Evolutionary conservation across 2,329 filamentous ascomycete species (phyloP).

Genomic region (Hypocreales sp.): DNA sequence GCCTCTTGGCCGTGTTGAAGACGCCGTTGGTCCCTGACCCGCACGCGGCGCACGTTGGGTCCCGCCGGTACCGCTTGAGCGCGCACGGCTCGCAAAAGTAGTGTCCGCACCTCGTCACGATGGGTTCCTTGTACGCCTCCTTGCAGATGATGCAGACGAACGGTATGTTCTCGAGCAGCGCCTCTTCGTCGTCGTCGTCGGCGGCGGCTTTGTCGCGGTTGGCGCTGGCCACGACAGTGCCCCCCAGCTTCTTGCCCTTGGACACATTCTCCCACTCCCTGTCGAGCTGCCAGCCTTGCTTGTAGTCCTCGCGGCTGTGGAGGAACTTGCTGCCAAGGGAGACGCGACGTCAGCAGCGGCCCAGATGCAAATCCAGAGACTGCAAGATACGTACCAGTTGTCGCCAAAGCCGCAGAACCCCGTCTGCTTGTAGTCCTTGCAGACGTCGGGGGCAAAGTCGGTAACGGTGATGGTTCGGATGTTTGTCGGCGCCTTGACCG

Average conservation of each 20-base stretch:
- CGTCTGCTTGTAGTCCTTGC: constrained; percentile 84
- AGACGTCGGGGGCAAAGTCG: constrained; percentile 85
- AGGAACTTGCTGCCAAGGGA: constrained; percentile 42
- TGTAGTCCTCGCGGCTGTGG: constrained; percentile 63
- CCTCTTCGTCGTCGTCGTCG: constrained; percentile 45
- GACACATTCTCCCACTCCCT: constrained; percentile 80
- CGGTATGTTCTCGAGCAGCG: constrained; percentile 67
- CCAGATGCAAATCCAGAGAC: background rate
- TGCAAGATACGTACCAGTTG: constrained; percentile 27
- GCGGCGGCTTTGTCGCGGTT: constrained; percentile 25
- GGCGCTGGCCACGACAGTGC: constrained; percentile 46
- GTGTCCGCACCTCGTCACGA: constrained; percentile 83
- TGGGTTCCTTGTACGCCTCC: constrained; percentile 59
- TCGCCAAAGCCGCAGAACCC: constrained; percentile 27
- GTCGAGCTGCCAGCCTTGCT: constrained; percentile 92
- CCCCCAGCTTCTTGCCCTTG: constrained; percentile 48
- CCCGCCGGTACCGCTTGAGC: constrained; percentile 70
- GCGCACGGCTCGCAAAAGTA: constrained; percentile 94
- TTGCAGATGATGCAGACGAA: constrained; percentile 84
- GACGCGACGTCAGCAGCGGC: constrained; percentile 1
- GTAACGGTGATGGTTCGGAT: constrained; percentile 80
- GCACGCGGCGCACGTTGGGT: constrained; percentile 76
- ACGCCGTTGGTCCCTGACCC: constrained; percentile 74
- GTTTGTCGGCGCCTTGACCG: constrained; percentile 77
- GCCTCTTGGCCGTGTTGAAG: constrained; percentile 73